Base-by-base conservation (phyloP, 345 rosid genomes). In the Erodium maritimum region DNA sequence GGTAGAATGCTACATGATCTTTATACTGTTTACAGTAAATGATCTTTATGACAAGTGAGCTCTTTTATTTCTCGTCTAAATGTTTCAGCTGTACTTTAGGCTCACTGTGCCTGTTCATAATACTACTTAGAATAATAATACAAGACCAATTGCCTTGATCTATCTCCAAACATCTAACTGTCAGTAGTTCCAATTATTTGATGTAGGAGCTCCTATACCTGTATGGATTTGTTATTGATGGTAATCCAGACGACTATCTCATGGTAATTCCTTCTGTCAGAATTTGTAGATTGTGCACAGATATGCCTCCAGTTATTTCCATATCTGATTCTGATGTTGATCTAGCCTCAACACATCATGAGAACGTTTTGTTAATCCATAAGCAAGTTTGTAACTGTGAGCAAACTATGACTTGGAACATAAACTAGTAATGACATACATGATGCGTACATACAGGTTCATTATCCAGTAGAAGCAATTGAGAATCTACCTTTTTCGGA, bases 401-500 rank as follows among this genome's bases (percentile, higher is more conserved):
- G 16, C 48, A 13, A 42, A 10, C 2, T 42, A 14, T 10, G 54
- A 3, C 54, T 5, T 51, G 54, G 14, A 17, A 17, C 54, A 51
- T 51, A 3, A n/a, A 17, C 21, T 17, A 51, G 54, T 66, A 55
- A 54, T 52, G 34, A 19, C 29, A 56, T 21, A 7, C 19, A 57
- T 60, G 51, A 21, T 34, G 48, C 52, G 24, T 64, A 48, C 80
- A 33, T 64, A 48, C 80, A 91, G 97, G 81, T 91, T 10, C 90
- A 88, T 80, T 91, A 88, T 73, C 97, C 97, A n/a, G 72, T 67
- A 4, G 97, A 88, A 75, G 97, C 95, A 54, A 77, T 86, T 62
- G 79, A 77, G 52, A 77, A 67, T 52, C 65, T 68, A 69, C 79
- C 84, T 22, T 78, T 80, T 52, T 79, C 91, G 19, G 98, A 91